Base-by-base conservation (phyloP, 805 yeast genomes). In the Wickerhamiella galacta region DNA sequence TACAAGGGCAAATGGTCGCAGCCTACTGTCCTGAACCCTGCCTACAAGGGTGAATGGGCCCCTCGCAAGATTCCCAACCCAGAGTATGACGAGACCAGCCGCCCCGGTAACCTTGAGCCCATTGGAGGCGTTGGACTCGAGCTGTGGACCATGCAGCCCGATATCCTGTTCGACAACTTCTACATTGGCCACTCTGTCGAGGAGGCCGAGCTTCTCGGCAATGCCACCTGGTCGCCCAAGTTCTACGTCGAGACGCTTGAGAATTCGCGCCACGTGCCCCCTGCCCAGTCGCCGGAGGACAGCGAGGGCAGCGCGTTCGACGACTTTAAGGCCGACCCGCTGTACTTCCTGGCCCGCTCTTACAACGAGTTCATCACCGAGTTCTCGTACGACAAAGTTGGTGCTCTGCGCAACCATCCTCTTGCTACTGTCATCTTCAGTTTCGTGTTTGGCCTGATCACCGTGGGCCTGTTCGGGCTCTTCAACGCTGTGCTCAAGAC, bases 111-210 rank as follows among this genome's bases (percentile, higher is more conserved):
- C 41, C 53, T 75, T 37, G 74, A 70, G 43, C 69, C 73, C 21
- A 69, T 81, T 41, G 85, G 83, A 16, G 93, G 78, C 8, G 45
- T 82, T 28, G 94, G 93, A 6, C 79, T 85, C 48, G 95, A 83
- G 54, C 60, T 83, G 41, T 83, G 94, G 93, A 69, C 87, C 30
- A 76, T 83, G 74, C 75, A 79, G 41, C 63, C 64, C 27, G 69
- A 78, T 31, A 68, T 82, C 32, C 44, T 79, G 51, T 80, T 83
- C 51, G 81, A 81, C 52, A 80, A 83, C 57, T 70, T 83, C 39
- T 85, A 83, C 52, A 53, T 83, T 39, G 95, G 95, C 20, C 85
- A 80, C 49, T 71, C 79, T 2, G 59, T 83, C n/a, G 61, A 58
- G 24, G 94, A 83, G 48, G 95, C 95, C 9, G 94, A 85, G 58